These are phyloP conservation scores for Hemileia vastatrix DNA, from an alignment of 1,284 basidiomycete genomes.

Conservation along the genomic window DNA sequence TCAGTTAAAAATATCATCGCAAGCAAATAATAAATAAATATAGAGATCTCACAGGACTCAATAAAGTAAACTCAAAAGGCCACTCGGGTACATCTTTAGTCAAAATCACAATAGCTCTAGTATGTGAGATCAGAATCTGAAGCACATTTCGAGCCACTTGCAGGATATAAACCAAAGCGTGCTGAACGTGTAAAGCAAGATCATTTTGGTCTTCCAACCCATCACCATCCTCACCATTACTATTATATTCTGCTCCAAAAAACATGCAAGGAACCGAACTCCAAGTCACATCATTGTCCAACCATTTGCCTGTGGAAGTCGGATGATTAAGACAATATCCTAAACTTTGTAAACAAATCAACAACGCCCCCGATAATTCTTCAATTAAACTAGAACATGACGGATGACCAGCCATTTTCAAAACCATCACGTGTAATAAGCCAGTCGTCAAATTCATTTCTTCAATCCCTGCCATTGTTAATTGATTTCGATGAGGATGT, in stretches of 20 bases:
- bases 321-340: slow-evolving; percentile 22
- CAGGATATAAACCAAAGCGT: slow-evolving; percentile 22
- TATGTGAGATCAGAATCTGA: slow-evolving; percentile 18
- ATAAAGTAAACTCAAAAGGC: slow-evolving; percentile 15
- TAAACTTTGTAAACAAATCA: slow-evolving; percentile 14
- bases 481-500: slow-evolving; percentile 1
- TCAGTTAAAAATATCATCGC: no score
- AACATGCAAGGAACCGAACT: no score
- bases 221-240: not conserved
- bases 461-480: slow-evolving; percentile 17
- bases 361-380: slow-evolving; percentile 8
- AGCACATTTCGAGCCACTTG: slow-evolving; percentile 18
- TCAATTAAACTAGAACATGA: slow-evolving; percentile 10
- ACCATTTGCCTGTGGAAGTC: slow-evolving; percentile 19
- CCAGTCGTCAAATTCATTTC: slow-evolving; percentile 14
- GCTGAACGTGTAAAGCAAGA: slow-evolving; percentile 13
- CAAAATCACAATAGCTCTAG: slow-evolving; percentile 18
- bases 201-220: slow-evolving; percentile 1
- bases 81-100: slow-evolving; percentile 18
- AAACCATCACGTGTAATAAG: slow-evolving; percentile 10
- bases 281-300: slow-evolving; percentile 20
- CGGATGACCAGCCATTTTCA: slow-evolving; percentile 18
- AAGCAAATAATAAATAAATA: no score
- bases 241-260: no score
- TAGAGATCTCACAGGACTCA: slow-evolving; percentile 21